Evolutionary conservation across 805 yeast genomes (phyloP).

Genomic region (Candida anglica): DNA sequence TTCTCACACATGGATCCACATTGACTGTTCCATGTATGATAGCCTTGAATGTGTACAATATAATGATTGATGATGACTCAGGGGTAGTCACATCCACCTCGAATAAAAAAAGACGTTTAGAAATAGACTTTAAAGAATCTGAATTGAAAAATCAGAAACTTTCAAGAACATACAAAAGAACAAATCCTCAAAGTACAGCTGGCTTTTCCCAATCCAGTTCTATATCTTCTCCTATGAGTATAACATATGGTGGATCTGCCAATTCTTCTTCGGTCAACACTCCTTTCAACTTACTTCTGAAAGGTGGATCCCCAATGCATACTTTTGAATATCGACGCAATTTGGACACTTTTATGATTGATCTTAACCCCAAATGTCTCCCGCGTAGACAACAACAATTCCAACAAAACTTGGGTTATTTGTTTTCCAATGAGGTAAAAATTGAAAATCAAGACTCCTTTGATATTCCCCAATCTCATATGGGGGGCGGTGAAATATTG

Average conservation of each 20-base stretch:
- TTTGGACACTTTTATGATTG: conserved; percentile 11
- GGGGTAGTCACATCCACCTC: too few relatives aligned
- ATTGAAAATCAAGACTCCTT: too few relatives aligned
- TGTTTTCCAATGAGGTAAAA: too few relatives aligned
- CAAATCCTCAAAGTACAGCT: neutral
- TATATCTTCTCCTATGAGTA: neutral
- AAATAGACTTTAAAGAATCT: neutral
- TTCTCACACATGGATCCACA: conserved; percentile 8
- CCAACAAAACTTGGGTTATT: neutral
- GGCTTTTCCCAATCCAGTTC: neutral
- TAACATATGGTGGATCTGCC: neutral
- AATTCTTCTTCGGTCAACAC: neutral
- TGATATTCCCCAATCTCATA: too few relatives aligned
- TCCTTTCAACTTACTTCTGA: too few relatives aligned
- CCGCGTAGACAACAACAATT: neutral
- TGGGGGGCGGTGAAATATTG: too few relatives aligned
- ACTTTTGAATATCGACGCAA: too few relatives aligned
- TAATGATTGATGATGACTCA: conserved; percentile 4
- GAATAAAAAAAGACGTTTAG: too few relatives aligned
- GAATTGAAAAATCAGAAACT: neutral
- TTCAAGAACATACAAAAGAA: neutral
- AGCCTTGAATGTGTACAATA: conserved; percentile 13
- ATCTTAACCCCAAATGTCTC: neutral
- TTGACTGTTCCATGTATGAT: conserved; percentile 12
- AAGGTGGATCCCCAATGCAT: too few relatives aligned